Base-by-base conservation (phyloP, 1,284 basidiomycete genomes). In the Puccinia coronata region DNA sequence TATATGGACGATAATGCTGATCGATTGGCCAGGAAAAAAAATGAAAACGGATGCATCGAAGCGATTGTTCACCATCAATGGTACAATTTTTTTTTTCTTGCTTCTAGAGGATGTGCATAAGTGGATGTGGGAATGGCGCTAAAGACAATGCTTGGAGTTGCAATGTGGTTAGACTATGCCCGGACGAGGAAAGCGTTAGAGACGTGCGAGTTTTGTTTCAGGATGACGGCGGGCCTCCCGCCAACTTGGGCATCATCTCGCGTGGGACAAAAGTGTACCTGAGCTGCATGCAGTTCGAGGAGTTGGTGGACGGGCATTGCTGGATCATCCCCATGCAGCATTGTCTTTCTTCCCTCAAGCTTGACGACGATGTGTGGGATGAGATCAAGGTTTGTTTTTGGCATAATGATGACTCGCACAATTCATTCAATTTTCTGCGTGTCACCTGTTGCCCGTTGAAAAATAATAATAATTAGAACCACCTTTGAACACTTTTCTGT, bases 1-100 rank as follows among this genome's bases (percentile, higher is more conserved):
- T 98, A 98, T 84, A 92, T 98, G 83, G 97, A 99, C 83, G 96
- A 98, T 83, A 96, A 98, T 86, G 95, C 94, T 0, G 95, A 97
- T 84, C 92, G 91, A 83, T 89, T 99, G 0, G 95, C 93, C 43
- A 89, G 94, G 82, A 92, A 94, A 86, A n/a, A 96, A 96, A 87
- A 95, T 97, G 93, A 93, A 95, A 82, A 91, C 91, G 16, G 97
- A 98, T 85, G 94, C 93, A 34, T 93, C 97, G 91, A 99, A 96
- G 87, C 90, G 96, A 51, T 93, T 95, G 83, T 99, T 98, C 86
- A 97, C 97, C 20, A 94, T 99, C 84, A 91, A 98, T 82, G 94
- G 94, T 94, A 83, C 8, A 16, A 4, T 57, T 55, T 25, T 51
- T 55, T 8, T 59, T 14, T 55, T 20, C 39, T 5, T 65, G 20